These are phyloP conservation scores for Dactylellina haptotyla DNA, from an alignment of 2,329 filamentous ascomycete species.

Conservation along the genomic window DNA sequence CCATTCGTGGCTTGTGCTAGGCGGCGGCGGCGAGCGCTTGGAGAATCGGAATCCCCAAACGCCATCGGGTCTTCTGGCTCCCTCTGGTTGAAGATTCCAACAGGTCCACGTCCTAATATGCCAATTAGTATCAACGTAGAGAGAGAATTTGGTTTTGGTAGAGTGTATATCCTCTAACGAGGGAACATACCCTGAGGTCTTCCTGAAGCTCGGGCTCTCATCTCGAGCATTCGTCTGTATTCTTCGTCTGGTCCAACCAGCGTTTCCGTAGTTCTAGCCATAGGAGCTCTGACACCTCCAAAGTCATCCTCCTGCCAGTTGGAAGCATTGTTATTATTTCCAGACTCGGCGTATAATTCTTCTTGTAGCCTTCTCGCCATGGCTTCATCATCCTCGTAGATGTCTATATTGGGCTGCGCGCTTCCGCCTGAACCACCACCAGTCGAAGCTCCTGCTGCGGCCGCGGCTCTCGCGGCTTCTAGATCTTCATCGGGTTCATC, in stretches of 20 bases:
- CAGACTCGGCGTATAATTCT: constrained; percentile 77
- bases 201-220: constrained; percentile 5
- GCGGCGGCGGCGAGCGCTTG: constrained; percentile 64
- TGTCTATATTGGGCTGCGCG: constrained; percentile 59
- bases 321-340: constrained; percentile 62
- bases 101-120: constrained; percentile 31
- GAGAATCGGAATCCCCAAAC: constrained; percentile 65
- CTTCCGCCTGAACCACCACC: constrained; percentile 61
- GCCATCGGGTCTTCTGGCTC: constrained; percentile 64
- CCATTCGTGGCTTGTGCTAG: constrained; percentile 73
- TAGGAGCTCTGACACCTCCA: constrained; percentile 83
- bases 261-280: constrained; percentile 89
- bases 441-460: constrained; percentile 57
- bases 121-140: background rate
- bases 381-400: constrained; percentile 87
- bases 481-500: constrained; percentile 59
- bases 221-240: constrained; percentile 43
- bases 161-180: too few relatives aligned
- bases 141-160: background rate
- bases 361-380: constrained; percentile 93
- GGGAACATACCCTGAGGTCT: constrained; percentile 17
- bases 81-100: constrained; percentile 76
- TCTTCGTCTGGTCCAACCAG: constrained; percentile 77
- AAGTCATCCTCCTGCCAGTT: constrained; percentile 61
- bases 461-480: constrained; percentile 55